Conservation (phyloP, 1,284 basidiomycete genomes). For the Sporisorium scitamineum region DNA sequence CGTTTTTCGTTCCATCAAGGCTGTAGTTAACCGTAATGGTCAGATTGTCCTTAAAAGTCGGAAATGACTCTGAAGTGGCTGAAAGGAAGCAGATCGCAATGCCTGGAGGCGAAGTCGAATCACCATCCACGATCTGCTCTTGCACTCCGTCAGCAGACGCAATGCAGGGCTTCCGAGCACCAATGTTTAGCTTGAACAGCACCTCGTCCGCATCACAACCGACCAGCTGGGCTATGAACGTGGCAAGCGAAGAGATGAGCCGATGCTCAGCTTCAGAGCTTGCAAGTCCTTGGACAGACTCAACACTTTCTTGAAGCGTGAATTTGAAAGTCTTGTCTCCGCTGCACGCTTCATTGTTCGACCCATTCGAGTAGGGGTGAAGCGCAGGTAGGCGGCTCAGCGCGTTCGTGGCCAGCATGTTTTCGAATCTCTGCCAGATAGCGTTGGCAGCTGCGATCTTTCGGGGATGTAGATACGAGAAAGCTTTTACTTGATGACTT, state of each 20-base stretch:
- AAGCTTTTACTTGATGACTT: not conserved
- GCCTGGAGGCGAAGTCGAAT: not conserved
- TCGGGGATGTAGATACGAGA: not conserved
- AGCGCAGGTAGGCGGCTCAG: constrained; percentile 19
- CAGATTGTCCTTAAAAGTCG: not conserved
- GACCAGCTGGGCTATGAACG: constrained; percentile 8
- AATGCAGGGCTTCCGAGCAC: not conserved
- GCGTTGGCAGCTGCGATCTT: not conserved
- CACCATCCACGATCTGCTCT: not conserved
- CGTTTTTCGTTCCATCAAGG: not conserved
- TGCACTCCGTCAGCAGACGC: not conserved
- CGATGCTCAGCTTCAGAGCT: not conserved
- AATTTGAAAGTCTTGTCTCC: not conserved
- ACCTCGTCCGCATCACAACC: constrained; percentile 16
- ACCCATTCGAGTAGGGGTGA: constrained; percentile 12
- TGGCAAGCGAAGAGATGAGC: not conserved
- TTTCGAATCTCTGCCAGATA: not conserved
- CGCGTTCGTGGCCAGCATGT: not conserved
- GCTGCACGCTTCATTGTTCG: not conserved
- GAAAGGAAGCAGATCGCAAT: not conserved
- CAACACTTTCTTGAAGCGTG: not conserved
- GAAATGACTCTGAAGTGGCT: not conserved
- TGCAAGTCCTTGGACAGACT: not conserved
- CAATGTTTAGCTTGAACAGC: constrained; percentile 5
- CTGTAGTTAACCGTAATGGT: not conserved